These are phyloP conservation scores for Aspergillus fischeri DNA, from an alignment of 2,329 filamentous ascomycete genomes.

Conservation along the genomic window DNA sequence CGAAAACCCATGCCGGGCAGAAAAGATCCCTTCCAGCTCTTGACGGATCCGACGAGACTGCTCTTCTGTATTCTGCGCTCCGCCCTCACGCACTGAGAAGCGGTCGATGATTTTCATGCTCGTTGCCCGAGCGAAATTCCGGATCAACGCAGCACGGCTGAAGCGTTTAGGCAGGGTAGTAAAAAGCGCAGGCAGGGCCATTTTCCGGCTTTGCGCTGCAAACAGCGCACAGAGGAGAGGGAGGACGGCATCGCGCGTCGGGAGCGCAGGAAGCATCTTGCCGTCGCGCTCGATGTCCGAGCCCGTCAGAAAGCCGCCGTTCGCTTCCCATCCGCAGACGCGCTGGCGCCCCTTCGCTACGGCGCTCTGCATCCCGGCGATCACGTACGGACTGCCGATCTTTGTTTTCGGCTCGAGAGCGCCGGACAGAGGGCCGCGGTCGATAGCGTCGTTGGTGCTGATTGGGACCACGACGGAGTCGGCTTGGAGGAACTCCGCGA, in stretches of 20 bases:
- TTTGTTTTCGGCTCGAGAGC: slow-evolving; percentile 29
- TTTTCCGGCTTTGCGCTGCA: slow-evolving; percentile 21
- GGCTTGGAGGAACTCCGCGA: slow-evolving; percentile 26
- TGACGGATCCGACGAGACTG: slow-evolving; percentile 18
- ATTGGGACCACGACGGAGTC: slow-evolving; percentile 32
- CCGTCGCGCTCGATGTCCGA: slow-evolving; percentile 26
- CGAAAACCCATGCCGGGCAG: slow-evolving; percentile 22
- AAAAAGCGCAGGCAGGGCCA: slow-evolving; percentile 26
- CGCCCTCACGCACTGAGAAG: slow-evolving; percentile 22
- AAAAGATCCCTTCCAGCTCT: slow-evolving; percentile 26
- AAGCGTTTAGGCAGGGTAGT: slow-evolving; percentile 24
- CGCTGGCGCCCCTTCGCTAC: slow-evolving; percentile 21
- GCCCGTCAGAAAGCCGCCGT: slow-evolving; percentile 32
- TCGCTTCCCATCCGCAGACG: slow-evolving; percentile 33
- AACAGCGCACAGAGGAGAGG: slow-evolving; percentile 29
- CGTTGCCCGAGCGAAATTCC: slow-evolving; percentile 29
- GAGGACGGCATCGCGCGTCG: slow-evolving; percentile 29
- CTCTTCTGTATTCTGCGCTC: slow-evolving; percentile 17
- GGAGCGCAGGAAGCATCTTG: slow-evolving; percentile 25
- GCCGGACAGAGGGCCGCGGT: slow-evolving; percentile 23
- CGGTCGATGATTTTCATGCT: slow-evolving; percentile 27
- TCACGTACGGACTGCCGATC: slow-evolving; percentile 33
- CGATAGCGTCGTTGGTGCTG: slow-evolving; percentile 32
- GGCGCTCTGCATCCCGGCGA: slow-evolving; percentile 31
- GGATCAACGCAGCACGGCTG: slow-evolving; percentile 27